phyloP scores from a whole-genome alignment of 768 basidiomycete genomes.

The Guyanaporus albipodus region DNA sequence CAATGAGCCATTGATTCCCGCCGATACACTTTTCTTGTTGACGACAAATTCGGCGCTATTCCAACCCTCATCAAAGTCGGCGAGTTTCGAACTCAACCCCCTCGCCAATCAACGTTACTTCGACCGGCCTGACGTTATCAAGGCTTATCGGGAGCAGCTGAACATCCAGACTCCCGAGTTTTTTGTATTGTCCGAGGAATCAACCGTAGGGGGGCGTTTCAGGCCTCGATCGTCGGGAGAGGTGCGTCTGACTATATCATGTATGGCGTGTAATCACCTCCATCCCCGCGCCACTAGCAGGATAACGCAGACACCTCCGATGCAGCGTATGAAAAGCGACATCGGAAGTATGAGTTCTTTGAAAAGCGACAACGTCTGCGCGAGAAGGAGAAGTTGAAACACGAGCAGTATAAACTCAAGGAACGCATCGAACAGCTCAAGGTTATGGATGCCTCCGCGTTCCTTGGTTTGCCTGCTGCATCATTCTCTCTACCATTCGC shows the following conservation, averaged over 20 bases:
- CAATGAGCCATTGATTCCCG: constrained; percentile 67
- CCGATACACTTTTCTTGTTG: constrained; percentile 60
- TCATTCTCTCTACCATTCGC: constrained; percentile 45
- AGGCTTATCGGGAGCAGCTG: constrained; percentile 63
- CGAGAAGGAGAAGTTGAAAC: constrained; percentile 89
- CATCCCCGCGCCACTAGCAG: constrained; percentile 29
- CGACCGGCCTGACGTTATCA: constrained; percentile 70
- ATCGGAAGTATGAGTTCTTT: constrained; percentile 81
- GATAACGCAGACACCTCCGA: constrained; percentile 70
- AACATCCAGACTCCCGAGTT: constrained; percentile 80
- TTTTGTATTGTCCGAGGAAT: constrained; percentile 42
- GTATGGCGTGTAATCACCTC: constrained; percentile 8
- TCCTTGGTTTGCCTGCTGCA: constrained; percentile 57
- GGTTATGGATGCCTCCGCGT: constrained; percentile 67
- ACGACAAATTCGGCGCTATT: constrained; percentile 64
- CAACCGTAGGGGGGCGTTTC: constrained; percentile 62
- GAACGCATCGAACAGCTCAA: constrained; percentile 83
- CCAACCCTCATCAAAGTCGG: constrained; percentile 36
- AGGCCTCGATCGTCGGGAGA: constrained; percentile 67
- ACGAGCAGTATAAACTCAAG: constrained; percentile 89
- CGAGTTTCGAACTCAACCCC: constrained; percentile 47
- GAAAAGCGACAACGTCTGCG: constrained; percentile 82
- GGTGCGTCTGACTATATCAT: constrained; percentile 42
- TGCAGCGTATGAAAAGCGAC: constrained; percentile 73
- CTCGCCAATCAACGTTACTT: constrained; percentile 70